Evolutionary conservation across 352 stramenopile species (phyloP).

Genomic region (Globisporangium uncinulatum): DNA sequence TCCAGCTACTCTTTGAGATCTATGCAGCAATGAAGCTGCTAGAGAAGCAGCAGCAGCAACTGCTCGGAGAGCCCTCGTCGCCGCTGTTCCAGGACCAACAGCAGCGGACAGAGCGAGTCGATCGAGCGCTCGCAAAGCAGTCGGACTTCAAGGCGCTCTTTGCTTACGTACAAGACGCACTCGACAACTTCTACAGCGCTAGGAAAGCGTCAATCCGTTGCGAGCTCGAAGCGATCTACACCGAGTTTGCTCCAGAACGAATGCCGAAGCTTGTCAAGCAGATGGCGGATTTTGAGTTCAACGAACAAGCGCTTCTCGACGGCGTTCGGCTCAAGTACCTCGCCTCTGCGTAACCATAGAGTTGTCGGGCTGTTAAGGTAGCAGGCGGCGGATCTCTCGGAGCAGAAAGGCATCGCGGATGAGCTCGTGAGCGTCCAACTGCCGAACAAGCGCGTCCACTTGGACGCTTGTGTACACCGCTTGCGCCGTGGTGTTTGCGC

Average conservation of each 20-base stretch:
- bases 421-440: slow-evolving; percentile 16
- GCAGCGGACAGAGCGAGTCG: neutral
- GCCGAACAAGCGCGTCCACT: slow-evolving; percentile 13
- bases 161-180: slow-evolving; percentile 12
- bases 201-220: slow-evolving; percentile 16
- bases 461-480: neutral
- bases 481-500: neutral
- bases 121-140: slow-evolving; percentile 9
- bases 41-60: slow-evolving; percentile 5
- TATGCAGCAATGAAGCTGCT: slow-evolving; percentile 26
- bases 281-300: slow-evolving; percentile 44
- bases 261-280: slow-evolving; percentile 43
- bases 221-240: slow-evolving; percentile 38
- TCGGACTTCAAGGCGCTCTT: slow-evolving; percentile 32
- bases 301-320: slow-evolving; percentile 33
- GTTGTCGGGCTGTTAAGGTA: neutral
- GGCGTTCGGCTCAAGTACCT: slow-evolving; percentile 48
- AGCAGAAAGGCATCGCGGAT: slow-evolving; percentile 11
- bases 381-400: slow-evolving; percentile 6
- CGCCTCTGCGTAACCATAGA: neutral
- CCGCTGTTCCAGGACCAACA: neutral
- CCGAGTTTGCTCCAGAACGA: slow-evolving; percentile 39
- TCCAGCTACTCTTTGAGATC: slow-evolving; percentile 29
- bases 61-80: neutral
- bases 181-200: slow-evolving; percentile 25